Evolutionary conservation across 2,329 filamentous ascomycete species (phyloP).

Genomic region (Botrytis aclada): DNA sequence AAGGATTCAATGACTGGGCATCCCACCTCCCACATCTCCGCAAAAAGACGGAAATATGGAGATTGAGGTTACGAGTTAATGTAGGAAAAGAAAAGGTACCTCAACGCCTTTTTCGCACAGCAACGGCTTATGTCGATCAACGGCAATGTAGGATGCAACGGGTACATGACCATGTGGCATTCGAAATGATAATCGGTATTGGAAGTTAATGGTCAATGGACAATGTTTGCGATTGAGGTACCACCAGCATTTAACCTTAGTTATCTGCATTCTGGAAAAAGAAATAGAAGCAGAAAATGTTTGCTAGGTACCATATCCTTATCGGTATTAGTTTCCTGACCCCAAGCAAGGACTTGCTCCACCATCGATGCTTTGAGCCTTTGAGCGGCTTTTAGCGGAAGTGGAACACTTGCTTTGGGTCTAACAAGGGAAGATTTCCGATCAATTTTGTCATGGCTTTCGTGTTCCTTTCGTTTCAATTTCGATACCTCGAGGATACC

Average conservation of each 20-base stretch:
- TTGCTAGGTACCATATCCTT: background rate
- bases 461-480: background rate
- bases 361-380: background rate
- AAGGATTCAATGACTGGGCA: background rate
- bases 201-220: background rate
- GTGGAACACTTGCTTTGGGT: background rate
- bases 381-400: slow-evolving; percentile 6
- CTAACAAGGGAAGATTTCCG: background rate
- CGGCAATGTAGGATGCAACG: background rate
- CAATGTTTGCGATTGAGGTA: background rate
- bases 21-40: slow-evolving; percentile 16
- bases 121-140: background rate
- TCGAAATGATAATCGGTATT: background rate
- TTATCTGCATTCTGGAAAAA: too few species aligned
- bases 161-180: background rate
- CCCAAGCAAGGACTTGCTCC: background rate
- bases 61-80: background rate
- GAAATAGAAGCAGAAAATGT: background rate
- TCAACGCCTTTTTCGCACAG: background rate
- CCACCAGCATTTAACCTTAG: background rate
- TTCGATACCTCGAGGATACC: background rate
- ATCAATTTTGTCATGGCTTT: background rate
- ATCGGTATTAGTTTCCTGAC: background rate
- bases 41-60: slow-evolving; percentile 11
- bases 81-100: background rate